Evolutionary conservation across 2,329 filamentous ascomycete genomes (phyloP).

Genomic region (Trichoderma hamatum): DNA sequence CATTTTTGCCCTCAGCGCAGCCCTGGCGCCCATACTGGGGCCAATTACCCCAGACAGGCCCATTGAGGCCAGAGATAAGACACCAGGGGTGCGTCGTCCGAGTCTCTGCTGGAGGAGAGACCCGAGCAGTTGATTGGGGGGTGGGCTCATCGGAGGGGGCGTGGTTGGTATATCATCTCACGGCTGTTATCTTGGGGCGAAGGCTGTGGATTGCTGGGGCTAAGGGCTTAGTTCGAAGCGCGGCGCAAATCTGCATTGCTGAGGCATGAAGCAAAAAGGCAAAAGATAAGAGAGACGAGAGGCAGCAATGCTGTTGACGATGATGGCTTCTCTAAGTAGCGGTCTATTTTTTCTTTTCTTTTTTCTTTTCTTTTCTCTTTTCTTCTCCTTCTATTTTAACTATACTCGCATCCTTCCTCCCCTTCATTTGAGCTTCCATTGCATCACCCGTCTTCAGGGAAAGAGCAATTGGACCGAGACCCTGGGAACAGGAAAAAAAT

Average conservation of each 20-base stretch:
- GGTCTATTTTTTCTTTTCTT: neutral
- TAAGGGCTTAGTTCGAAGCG: slow-evolving; percentile 26
- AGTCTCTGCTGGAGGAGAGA: neutral
- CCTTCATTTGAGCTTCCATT: neutral
- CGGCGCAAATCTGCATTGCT: slow-evolving; percentile 19
- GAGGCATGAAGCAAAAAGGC: slow-evolving; percentile 16
- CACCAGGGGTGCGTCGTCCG: slow-evolving; percentile 23
- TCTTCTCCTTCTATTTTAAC: neutral
- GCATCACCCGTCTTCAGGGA: neutral
- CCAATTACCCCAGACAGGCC: slow-evolving; percentile 25
- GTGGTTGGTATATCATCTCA: neutral
- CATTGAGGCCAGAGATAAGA: slow-evolving; percentile 26
- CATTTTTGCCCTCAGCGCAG: slow-evolving; percentile 13
- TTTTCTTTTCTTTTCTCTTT: neutral
- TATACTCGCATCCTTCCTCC: neutral
- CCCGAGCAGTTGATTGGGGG: slow-evolving; percentile 1
- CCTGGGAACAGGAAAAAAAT: neutral
- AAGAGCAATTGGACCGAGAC: neutral
- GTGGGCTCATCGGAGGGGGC: slow-evolving; percentile 6
- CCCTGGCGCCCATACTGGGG: slow-evolving; percentile 10
- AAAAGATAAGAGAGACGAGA: neutral
- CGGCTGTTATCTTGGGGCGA: slow-evolving; percentile 22
- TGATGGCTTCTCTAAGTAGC: neutral
- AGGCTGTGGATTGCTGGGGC: slow-evolving; percentile 11
- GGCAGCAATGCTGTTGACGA: neutral